Evolutionary conservation across 208 protist species (phyloP), one percentile per base, ranked within the genome.

Genomic region (Endotrypanum monterogeii): DNA sequence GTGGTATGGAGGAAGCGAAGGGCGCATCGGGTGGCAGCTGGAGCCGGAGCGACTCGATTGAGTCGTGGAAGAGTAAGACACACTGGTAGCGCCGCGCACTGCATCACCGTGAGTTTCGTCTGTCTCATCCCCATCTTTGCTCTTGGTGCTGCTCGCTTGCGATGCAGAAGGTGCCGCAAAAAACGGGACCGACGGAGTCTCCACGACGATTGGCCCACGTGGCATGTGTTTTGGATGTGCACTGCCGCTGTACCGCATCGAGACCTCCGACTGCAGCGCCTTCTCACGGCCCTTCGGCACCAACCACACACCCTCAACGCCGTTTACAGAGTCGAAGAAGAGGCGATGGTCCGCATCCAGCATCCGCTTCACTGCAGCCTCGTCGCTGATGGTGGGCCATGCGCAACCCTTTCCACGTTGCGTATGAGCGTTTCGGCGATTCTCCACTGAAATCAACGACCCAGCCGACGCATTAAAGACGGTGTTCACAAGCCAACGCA

Each of bases 331-430:
- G 75, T 94, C 89, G 70, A 85, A 91, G 73, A 92, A 88, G 67
- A 92, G 44, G 57, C 89, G 89, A 84, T 92, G 89, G 63, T 94
- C 82, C 60, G 79, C 78, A 30, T 65, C 61, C 56, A 90, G 80
- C 41, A 94, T 75, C 35, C 73, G 71, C 50, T 74, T 46, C 35
- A 79, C 83, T 14, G 84, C 81, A 54, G 60, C 73, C 6, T 83
- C 70, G 46, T 81, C 80, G 57, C 55, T 30, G n/a, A 94, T 66
- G 1, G 78, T 88, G 57, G 85, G 81, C 90, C 90, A 94, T 23
- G 86, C 87, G 71, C 90, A 94, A 30, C 90, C 90, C 73, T 92
- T 92, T n/a, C 90, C 90, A 39, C 80, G 76, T 41, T 80, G 71
- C 12, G 88, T 91, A 50, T 70, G 39, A 32, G 75, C 67, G 78